These are phyloP conservation scores for Eucalyptus urophylla DNA, from an alignment of 345 rosid genomes.

Conservation along the genomic window DNA sequence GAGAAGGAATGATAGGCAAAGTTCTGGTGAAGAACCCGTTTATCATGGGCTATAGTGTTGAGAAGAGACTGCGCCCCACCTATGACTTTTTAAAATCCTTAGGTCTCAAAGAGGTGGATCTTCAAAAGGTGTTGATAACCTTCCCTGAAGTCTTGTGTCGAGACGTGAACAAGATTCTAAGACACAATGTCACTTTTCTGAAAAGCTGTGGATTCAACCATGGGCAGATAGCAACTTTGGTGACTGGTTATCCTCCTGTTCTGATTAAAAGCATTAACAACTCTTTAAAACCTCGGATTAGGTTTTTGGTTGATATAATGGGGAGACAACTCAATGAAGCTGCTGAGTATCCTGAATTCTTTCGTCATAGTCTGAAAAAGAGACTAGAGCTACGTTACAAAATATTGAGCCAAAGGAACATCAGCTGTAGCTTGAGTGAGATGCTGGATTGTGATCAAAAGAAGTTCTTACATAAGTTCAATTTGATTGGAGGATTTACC, in stretches of 20 bases:
- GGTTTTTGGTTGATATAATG: conserved; percentile 3
- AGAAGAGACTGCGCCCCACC: conserved; percentile 6
- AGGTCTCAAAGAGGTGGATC: neutral
- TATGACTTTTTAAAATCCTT: conserved; percentile 2
- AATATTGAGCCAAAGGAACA: neutral
- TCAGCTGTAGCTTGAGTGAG: conserved; percentile 1
- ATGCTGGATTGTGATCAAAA: conserved; percentile 7
- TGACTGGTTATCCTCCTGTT: conserved; percentile 2
- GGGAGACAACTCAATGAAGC: conserved; percentile 3
- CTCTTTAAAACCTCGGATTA: conserved; percentile 5
- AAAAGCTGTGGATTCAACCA: neutral
- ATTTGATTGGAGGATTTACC: neutral
- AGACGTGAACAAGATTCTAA: conserved; percentile 1
- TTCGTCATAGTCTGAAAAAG: conserved; percentile 3
- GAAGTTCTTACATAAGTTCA: neutral
- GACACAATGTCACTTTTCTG: neutral
- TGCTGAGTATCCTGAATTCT: conserved; percentile 7
- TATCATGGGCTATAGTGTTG: conserved; percentile 9
- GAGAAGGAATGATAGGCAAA: conserved; percentile 6
- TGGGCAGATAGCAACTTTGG: neutral
- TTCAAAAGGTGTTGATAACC: neutral
- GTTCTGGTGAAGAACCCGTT: conserved; percentile 1
- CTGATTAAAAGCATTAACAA: conserved; percentile 6
- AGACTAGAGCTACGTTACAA: conserved; percentile 5
- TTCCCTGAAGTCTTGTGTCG: conserved; percentile 4